Conservation (phyloP, 2,329 filamentous ascomycete genomes). For the Cladobotryum protrusum region DNA sequence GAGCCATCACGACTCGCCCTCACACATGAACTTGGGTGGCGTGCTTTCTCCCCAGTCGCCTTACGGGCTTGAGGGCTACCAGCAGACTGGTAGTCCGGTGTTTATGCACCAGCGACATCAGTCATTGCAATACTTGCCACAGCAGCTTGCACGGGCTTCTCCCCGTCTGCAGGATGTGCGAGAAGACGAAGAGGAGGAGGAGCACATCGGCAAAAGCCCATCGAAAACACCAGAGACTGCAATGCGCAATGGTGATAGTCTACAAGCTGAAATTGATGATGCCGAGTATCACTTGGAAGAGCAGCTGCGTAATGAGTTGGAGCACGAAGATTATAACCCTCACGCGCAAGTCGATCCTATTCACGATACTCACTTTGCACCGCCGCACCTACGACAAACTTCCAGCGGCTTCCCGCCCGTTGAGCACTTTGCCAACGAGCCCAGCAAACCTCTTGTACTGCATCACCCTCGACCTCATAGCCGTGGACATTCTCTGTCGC, state of each 20-base stretch:
- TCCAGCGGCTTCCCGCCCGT: constrained; percentile 44
- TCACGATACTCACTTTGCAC: constrained; percentile 19
- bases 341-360: constrained; percentile 38
- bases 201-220: constrained; percentile 43
- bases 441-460: constrained; percentile 50
- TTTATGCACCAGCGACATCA: constrained; percentile 51
- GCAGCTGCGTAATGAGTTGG: constrained; percentile 69
- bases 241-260: constrained; percentile 54
- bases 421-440: constrained; percentile 48
- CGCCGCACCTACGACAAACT: constrained; percentile 35
- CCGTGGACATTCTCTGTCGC: constrained; percentile 64
- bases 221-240: constrained; percentile 49
- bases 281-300: constrained; percentile 81
- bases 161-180: constrained; percentile 64
- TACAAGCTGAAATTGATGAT: constrained; percentile 80
- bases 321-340: constrained; percentile 71
- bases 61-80: constrained; percentile 48
- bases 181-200: constrained; percentile 69
- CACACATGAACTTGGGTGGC: constrained; percentile 43
- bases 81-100: constrained; percentile 33
- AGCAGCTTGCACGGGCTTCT: constrained; percentile 50
- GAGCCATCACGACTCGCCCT: constrained; percentile 59
- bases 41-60: constrained; percentile 61
- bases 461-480: constrained; percentile 71
- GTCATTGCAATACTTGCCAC: constrained; percentile 52